phyloP scores from a whole-genome alignment of 225 moss, liverwort and hornwort genomes.

The Pseudoscleropodium purum region DNA sequence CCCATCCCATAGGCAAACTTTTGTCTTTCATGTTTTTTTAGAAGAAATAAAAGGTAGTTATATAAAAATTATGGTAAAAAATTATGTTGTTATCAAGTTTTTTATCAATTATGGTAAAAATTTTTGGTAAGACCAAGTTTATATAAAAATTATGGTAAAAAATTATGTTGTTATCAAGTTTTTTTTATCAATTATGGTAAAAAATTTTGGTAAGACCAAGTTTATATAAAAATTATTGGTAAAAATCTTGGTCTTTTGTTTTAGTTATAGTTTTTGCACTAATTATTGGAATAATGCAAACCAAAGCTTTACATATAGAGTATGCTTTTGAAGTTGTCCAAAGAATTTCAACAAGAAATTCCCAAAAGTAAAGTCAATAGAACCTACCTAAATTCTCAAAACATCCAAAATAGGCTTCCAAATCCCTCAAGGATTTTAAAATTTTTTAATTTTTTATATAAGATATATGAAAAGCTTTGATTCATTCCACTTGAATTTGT shows the following conservation, averaged over 20 bases:
- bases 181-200: no score
- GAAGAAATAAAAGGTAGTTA: not conserved
- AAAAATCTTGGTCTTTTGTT: no score
- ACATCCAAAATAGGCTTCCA: not conserved
- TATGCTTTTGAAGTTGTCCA: not conserved
- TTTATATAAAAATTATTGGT: no score
- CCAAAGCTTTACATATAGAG: not conserved
- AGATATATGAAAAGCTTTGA: no score
- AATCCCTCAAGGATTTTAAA: not conserved
- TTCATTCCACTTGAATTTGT: not conserved
- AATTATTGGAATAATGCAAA: not conserved
- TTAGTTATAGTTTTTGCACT: not conserved
- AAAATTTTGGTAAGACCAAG: no score
- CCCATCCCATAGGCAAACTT: not conserved
- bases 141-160: no score
- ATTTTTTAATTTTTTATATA: not conserved
- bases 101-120: no score
- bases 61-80: no score
- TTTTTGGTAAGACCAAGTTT: no score
- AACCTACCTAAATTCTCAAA: rapidly evolving
- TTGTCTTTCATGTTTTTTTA: not conserved
- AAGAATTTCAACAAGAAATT: not conserved
- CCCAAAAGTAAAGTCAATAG: not conserved
- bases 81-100: no score
- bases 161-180: no score